These are phyloP conservation scores for Podaxis sp. DNA, from an alignment of 768 basidiomycete species.

Conservation along the genomic window DNA sequence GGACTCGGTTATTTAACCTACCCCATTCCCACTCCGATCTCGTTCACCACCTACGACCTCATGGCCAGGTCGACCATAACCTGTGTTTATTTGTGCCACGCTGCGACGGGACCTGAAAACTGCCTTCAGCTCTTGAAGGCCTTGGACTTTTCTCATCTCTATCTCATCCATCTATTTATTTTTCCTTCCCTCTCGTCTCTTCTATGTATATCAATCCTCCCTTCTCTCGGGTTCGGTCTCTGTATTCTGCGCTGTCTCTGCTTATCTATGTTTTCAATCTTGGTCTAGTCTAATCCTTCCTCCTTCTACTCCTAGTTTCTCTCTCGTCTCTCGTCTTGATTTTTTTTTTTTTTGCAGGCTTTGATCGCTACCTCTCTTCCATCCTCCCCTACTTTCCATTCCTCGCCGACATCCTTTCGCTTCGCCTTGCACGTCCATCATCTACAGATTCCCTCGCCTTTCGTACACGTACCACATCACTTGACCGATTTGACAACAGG, in stretches of 20 bases:
- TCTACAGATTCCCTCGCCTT: not conserved
- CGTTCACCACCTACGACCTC: conserved; percentile 5
- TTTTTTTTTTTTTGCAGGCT: conserved; percentile 10
- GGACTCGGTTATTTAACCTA: not conserved
- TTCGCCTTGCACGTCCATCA: not conserved
- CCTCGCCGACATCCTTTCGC: not conserved
- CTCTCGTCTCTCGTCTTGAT: conserved; percentile 16
- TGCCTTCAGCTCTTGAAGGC: not conserved
- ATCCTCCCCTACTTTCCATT: conserved; percentile 12
- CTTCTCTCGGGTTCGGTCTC: conserved; percentile 11
- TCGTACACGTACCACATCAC: not conserved
- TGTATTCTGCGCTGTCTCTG: conserved; percentile 20
- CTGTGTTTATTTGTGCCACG: not conserved
- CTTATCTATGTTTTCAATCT: conserved; percentile 16
- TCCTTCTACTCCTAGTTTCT: conserved; percentile 16
- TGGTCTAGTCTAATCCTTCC: conserved; percentile 4
- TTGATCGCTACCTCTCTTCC: conserved; percentile 23
- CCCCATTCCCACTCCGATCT: not conserved
- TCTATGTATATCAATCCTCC: conserved; percentile 16
- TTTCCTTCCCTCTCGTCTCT: conserved; percentile 16
- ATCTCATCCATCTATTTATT: conserved; percentile 14
- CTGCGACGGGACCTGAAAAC: conserved; percentile 1
- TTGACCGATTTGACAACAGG: not conserved
- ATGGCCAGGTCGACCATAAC: conserved; percentile 3
- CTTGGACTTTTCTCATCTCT: conserved; percentile 5